Evolutionary conservation across 2,329 filamentous ascomycete genomes (phyloP).

Genomic region (Mycosphaerella sp.): DNA sequence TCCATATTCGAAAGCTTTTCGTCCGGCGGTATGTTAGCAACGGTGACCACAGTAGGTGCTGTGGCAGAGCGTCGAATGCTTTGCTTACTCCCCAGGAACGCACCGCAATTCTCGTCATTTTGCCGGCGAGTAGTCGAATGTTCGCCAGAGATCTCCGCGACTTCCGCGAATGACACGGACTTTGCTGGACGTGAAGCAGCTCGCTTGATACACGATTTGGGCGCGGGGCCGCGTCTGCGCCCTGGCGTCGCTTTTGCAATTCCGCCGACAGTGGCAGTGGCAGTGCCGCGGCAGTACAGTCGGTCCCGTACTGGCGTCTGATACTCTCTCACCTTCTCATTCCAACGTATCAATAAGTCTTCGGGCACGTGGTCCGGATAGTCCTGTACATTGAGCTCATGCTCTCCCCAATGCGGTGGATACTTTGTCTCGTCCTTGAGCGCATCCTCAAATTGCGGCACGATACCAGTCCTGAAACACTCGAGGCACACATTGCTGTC

Average conservation of each 20-base stretch:
- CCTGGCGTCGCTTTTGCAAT: neutral
- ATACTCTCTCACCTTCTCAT: neutral
- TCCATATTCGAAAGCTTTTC: neutral
- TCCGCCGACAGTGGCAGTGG: too few species aligned
- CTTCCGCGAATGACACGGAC: neutral
- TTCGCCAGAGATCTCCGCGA: neutral
- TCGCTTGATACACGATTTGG: neutral
- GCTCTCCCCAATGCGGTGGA: neutral
- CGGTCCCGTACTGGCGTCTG: neutral
- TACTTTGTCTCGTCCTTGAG: conserved; percentile 5
- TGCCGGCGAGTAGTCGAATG: neutral
- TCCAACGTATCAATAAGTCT: neutral
- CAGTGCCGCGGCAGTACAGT: conserved; percentile 2
- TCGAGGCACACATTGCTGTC: neutral
- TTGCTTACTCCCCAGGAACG: conserved; percentile 1
- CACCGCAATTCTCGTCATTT: neutral
- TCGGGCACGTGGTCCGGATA: neutral
- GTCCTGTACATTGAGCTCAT: neutral
- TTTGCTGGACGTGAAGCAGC: neutral
- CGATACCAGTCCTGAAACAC: conserved; percentile 5
- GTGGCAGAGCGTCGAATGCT: neutral
- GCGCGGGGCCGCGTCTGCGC: neutral
- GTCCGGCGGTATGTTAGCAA: neutral
- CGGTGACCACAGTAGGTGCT: neutral
- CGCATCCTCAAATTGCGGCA: conserved; percentile 4